phyloP scores from a whole-genome alignment of 768 basidiomycete genomes.

The Hydnomerulius pinastri region DNA sequence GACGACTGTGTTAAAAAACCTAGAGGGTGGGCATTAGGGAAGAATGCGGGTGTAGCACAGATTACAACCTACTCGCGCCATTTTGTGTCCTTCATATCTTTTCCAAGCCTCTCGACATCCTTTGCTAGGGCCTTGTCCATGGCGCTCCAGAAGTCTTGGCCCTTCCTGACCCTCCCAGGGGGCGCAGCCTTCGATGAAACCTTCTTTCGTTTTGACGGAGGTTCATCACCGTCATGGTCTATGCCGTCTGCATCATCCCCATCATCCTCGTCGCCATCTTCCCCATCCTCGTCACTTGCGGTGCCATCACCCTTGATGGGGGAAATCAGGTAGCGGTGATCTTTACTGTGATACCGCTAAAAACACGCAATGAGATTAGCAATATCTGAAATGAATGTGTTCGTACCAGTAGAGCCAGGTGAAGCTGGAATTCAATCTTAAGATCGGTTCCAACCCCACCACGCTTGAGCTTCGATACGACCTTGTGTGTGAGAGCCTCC shows the following conservation, averaged over 20 bases:
- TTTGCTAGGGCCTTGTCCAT: neutral
- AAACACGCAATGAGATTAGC: neutral
- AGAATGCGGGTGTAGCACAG: no score
- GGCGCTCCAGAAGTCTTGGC: neutral
- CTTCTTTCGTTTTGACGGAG: neutral
- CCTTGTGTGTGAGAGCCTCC: neutral
- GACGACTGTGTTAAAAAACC: no score
- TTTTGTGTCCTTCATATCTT: neutral
- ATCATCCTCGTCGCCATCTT: neutral
- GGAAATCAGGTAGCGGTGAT: neutral
- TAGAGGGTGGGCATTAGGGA: no score
- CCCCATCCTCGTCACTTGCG: neutral
- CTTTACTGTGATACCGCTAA: neutral
- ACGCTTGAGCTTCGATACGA: neutral
- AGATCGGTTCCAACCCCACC: neutral
- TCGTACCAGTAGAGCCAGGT: neutral
- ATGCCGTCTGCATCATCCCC: neutral
- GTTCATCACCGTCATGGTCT: neutral
- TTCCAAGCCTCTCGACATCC: neutral
- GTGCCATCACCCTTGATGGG: neutral
- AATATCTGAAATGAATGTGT: neutral
- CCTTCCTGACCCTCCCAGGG: neutral
- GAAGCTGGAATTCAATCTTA: neutral
- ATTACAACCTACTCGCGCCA: neutral
- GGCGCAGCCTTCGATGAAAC: neutral